Percentiles rank a stretch among this genome's conserved stretches.
phyloP scores from a whole-genome alignment of 768 basidiomycete species.

The Rickenella mellea region DNA sequence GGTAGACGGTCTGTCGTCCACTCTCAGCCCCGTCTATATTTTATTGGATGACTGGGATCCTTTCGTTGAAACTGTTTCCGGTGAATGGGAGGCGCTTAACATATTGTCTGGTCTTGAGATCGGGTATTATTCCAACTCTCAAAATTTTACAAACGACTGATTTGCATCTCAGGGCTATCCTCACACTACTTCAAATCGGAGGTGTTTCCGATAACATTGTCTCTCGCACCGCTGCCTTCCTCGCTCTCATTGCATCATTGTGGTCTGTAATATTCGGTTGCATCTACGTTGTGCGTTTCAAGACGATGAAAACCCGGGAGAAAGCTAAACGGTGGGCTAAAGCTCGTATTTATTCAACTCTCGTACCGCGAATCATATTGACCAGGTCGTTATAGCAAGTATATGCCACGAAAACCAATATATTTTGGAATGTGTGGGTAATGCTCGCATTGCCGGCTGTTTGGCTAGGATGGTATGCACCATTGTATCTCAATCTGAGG shows the following conservation, averaged over 20 bases:
- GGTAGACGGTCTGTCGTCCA: no score
- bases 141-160: not conserved
- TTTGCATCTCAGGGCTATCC: slow-evolving; percentile 42
- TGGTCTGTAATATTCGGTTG: slow-evolving; percentile 70
- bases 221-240: slow-evolving; percentile 48
- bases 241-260: slow-evolving; percentile 59
- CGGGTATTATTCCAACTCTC: no score
- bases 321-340: slow-evolving; percentile 67
- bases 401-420: slow-evolving; percentile 34
- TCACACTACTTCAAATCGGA: slow-evolving; percentile 54
- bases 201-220: slow-evolving; percentile 48
- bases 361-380: not conserved
- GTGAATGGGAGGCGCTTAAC: no score
- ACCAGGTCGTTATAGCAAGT: slow-evolving; percentile 62
- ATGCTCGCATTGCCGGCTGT: slow-evolving; percentile 56
- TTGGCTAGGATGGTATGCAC: slow-evolving; percentile 59
- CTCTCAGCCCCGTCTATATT: no score
- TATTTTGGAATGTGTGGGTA: slow-evolving; percentile 63
- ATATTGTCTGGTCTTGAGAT: no score
- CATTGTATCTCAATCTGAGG: no score
- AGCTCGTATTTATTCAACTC: slow-evolving; percentile 20
- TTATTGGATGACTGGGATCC: no score
- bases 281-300: slow-evolving; percentile 62
- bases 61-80: no score
- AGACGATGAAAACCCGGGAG: slow-evolving; percentile 62